Conservation (phyloP, 2,329 filamentous ascomycete genomes). For the Trichoderma citrinoviride region DNA sequence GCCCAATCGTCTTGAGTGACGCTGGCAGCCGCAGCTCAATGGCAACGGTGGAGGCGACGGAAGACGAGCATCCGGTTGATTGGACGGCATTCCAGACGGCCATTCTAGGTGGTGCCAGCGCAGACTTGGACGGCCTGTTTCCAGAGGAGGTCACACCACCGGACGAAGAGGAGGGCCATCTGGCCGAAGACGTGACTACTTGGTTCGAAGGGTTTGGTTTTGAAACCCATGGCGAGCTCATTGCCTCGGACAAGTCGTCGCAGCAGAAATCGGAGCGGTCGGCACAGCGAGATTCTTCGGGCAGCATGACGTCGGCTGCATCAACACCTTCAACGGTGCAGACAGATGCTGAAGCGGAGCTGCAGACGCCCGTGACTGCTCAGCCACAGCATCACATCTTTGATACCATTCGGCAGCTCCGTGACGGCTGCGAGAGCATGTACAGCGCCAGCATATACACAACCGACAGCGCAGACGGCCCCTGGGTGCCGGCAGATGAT, state of each 20-base stretch:
- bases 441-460: constrained; percentile 19
- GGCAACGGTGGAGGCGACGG: constrained; percentile 20
- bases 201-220: constrained; percentile 56
- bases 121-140: constrained; percentile 36
- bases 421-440: constrained; percentile 23
- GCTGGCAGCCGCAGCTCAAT: constrained; percentile 33
- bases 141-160: constrained; percentile 27
- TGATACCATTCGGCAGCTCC: constrained; percentile 37
- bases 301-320: constrained; percentile 22
- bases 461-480: constrained; percentile 4
- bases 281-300: constrained; percentile 23
- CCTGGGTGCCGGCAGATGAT: neutral
- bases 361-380: constrained; percentile 38
- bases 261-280: constrained; percentile 28
- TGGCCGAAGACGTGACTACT: constrained; percentile 42
- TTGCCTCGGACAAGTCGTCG: constrained; percentile 27
- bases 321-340: constrained; percentile 33
- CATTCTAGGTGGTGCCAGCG: constrained; percentile 56
- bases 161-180: constrained; percentile 44
- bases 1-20: constrained; percentile 52
- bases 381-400: constrained; percentile 19
- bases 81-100: constrained; percentile 67
- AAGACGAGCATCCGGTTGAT: constrained; percentile 52
- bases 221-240: constrained; percentile 42
- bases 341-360: constrained; percentile 35